Evolutionary conservation across 306 rosid species (phyloP).

Genomic region (Morella rubra): DNA sequence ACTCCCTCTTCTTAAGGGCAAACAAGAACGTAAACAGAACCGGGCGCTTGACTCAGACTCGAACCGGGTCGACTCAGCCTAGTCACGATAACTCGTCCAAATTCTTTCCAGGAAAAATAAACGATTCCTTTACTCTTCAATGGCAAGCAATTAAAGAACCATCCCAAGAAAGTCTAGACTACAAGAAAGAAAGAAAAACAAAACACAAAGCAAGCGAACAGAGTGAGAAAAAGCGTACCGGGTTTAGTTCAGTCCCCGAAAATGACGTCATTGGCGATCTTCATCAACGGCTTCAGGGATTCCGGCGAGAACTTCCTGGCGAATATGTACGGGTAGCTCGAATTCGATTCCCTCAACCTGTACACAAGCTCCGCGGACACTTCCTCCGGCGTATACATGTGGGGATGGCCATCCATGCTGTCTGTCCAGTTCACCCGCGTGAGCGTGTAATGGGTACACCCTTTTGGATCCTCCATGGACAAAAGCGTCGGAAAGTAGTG

Average conservation of each 20-base stretch:
- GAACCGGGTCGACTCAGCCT: background rate
- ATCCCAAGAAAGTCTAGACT: background rate
- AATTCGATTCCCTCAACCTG: constrained; percentile 46
- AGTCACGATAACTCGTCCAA: background rate
- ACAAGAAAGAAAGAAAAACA: too few species aligned
- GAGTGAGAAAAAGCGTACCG: background rate
- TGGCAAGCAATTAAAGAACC: too few species aligned
- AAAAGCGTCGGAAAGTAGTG: constrained; percentile 67
- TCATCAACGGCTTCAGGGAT: constrained; percentile 43
- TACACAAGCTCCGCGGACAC: constrained; percentile 45
- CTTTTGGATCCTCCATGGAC: constrained; percentile 55
- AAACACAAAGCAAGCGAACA: background rate
- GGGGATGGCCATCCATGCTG: constrained; percentile 63
- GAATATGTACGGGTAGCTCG: constrained; percentile 40
- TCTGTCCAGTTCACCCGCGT: constrained; percentile 75
- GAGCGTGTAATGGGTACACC: constrained; percentile 55
- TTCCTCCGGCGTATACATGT: constrained; percentile 44
- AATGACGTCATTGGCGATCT: constrained; percentile 51
- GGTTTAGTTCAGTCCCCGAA: constrained; percentile 41
- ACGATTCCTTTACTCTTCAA: too few species aligned
- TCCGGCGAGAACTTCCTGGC: constrained; percentile 72
- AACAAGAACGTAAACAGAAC: background rate
- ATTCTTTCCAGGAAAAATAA: background rate
- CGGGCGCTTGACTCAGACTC: background rate
- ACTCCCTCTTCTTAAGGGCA: background rate